Evolutionary conservation across 176 grass and related monocot species (phyloP).

Genomic region (Oryza nivara): DNA sequence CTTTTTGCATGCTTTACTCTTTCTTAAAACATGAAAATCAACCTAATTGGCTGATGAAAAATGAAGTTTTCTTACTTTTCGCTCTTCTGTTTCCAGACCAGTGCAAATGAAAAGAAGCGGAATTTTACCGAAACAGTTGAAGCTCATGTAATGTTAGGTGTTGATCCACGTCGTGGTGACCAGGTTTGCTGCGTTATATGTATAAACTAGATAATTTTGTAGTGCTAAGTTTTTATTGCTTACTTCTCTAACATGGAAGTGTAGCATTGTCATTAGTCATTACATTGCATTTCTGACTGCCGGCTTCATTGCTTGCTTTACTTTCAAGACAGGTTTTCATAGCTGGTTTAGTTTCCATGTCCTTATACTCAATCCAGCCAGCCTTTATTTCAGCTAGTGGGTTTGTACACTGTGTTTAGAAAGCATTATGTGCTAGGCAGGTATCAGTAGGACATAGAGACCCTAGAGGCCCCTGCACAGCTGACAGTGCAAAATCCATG

Average conservation of each 20-base stretch:
- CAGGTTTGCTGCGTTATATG: slow-evolving; percentile 51
- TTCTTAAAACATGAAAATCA: slow-evolving; percentile 1
- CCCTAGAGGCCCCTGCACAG: not conserved
- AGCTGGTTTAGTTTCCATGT: not conserved
- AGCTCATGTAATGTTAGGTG: slow-evolving; percentile 96
- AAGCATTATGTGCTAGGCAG: not conserved
- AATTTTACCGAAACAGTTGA: slow-evolving; percentile 87
- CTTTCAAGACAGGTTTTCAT: slow-evolving; percentile 1
- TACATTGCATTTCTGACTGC: slow-evolving; percentile 7
- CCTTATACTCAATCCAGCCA: not conserved
- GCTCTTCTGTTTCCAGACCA: slow-evolving; percentile 59
- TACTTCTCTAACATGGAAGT: slow-evolving; percentile 15
- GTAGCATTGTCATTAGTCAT: not conserved
- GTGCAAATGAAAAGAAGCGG: slow-evolving; percentile 67
- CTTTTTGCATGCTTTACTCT: not conserved
- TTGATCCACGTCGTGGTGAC: slow-evolving; percentile 93
- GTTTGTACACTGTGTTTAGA: not conserved
- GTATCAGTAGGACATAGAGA: not conserved
- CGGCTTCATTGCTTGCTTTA: not conserved
- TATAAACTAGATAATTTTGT: not conserved
- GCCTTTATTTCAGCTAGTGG: not conserved
- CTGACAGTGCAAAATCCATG: not conserved
- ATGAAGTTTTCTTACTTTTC: slow-evolving; percentile 25
- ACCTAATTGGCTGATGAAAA: not conserved
- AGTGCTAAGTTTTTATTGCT: not conserved